phyloP scores from a whole-genome alignment of 495 filamentous ascomycete species.

The Penicillium fimorum region DNA sequence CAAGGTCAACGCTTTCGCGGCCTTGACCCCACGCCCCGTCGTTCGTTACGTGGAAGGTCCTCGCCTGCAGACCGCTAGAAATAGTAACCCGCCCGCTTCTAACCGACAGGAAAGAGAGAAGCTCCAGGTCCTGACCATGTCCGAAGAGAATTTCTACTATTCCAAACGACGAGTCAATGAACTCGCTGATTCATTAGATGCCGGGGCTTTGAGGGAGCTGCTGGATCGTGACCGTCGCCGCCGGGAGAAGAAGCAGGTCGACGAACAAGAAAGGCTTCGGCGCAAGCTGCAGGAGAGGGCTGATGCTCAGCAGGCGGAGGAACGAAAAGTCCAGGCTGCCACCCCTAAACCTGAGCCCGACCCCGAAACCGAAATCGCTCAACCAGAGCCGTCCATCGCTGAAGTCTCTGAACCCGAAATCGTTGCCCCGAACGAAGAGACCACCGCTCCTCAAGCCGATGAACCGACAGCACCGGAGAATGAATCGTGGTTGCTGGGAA shows the following conservation, averaged over 20 bases:
- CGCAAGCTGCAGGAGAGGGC: slow-evolving; percentile 65
- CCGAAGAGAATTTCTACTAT: slow-evolving; percentile 60
- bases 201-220: slow-evolving; percentile 73
- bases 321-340: slow-evolving; percentile 31
- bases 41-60: slow-evolving; percentile 69
- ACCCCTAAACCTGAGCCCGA: slow-evolving; percentile 4
- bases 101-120: slow-evolving; percentile 39
- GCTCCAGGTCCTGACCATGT: slow-evolving; percentile 44
- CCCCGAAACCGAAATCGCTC: neutral
- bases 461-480: slow-evolving; percentile 17
- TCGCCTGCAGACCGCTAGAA: slow-evolving; percentile 42
- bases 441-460: neutral
- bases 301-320: slow-evolving; percentile 59
- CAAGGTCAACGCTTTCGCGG: slow-evolving; percentile 70
- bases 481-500: slow-evolving; percentile 36
- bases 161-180: slow-evolving; percentile 74
- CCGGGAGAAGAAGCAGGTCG: slow-evolving; percentile 66
- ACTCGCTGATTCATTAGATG: slow-evolving; percentile 77
- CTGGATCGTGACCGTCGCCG: slow-evolving; percentile 82
- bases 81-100: slow-evolving; percentile 37
- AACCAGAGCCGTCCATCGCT: slow-evolving; percentile 1
- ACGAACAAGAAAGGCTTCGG: slow-evolving; percentile 68
- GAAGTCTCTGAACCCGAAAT: slow-evolving; percentile 6
- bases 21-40: slow-evolving; percentile 75
- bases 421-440: neutral